A percentile compares a stretch with the other conserved stretches of the same genome.
These are phyloP conservation scores for Lecanoromycetidae sp. DNA, from an alignment of 2,329 filamentous ascomycete genomes.

Conservation along the genomic window DNA sequence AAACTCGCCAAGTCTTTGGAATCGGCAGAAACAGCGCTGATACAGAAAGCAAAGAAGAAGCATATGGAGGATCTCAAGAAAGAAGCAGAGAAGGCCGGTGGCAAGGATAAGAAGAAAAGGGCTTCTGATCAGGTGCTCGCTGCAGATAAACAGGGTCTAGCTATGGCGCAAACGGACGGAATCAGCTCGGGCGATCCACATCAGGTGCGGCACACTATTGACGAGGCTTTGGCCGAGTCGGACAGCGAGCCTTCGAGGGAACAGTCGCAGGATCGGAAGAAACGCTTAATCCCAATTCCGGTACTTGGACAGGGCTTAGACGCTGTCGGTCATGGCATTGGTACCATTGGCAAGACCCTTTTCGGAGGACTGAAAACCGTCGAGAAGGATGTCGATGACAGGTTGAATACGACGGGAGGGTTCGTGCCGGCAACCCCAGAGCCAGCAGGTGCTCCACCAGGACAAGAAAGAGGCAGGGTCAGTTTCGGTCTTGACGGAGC, in stretches of 20 bases:
- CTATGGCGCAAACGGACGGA: slow-evolving; percentile 38
- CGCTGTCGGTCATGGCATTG: slow-evolving; percentile 39
- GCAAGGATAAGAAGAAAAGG: slow-evolving; percentile 42
- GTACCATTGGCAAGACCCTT: slow-evolving; percentile 34
- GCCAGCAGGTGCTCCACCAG: neutral
- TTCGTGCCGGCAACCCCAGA: slow-evolving; percentile 16
- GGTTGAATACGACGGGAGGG: slow-evolving; percentile 26
- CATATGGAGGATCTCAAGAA: slow-evolving; percentile 57
- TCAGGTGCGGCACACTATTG: slow-evolving; percentile 28
- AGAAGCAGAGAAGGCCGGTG: slow-evolving; percentile 54
- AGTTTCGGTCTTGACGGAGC: neutral
- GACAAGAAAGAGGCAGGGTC: neutral
- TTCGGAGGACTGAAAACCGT: slow-evolving; percentile 22
- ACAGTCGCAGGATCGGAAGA: slow-evolving; percentile 20
- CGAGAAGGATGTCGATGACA: slow-evolving; percentile 13
- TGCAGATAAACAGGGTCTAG: slow-evolving; percentile 34
- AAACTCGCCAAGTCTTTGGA: slow-evolving; percentile 62
- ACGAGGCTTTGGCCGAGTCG: slow-evolving; percentile 17
- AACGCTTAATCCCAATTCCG: slow-evolving; percentile 30
- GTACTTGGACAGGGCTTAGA: slow-evolving; percentile 39
- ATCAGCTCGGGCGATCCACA: slow-evolving; percentile 47
- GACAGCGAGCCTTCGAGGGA: slow-evolving; percentile 10
- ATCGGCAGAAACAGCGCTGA: slow-evolving; percentile 68
- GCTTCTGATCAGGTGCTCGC: slow-evolving; percentile 29
- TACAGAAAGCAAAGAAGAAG: slow-evolving; percentile 65